Evolutionary conservation across 164 flowering plant genomes (phyloP).

Genomic region (Nelumbo lutea): DNA sequence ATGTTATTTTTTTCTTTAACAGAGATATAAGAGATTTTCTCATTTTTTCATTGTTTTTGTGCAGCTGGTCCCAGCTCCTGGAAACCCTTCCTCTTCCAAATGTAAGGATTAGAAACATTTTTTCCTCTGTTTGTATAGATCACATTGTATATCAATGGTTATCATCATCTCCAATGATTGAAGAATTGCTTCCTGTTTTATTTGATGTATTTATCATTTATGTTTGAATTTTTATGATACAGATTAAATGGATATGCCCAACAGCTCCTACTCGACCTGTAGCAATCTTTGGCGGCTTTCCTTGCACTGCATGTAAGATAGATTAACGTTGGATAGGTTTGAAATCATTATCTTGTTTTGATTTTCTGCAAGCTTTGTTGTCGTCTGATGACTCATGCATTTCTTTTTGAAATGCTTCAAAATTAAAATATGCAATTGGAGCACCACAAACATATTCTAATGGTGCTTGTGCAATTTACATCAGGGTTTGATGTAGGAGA

Average conservation of each 20-base stretch:
- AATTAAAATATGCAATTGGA: background rate
- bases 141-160: background rate
- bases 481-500: constrained; percentile 94
- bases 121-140: no score
- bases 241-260: constrained; percentile 84
- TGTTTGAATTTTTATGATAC: constrained; percentile 13
- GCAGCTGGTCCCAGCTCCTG: constrained; percentile 78
- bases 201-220: background rate
- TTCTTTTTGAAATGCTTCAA: background rate
- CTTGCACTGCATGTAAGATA: constrained; percentile 67
- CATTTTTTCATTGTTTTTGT: constrained; percentile 14
- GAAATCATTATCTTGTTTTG: background rate
- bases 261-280: constrained; percentile 67
- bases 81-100: constrained; percentile 70
- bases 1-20: background rate
- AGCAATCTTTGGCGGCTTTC: constrained; percentile 65
- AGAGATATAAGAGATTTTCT: background rate
- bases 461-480: constrained; percentile 8
- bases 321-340: background rate
- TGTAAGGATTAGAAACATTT: constrained; percentile 37
- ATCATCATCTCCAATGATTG: background rate
- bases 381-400: background rate
- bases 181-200: background rate
- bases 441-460: constrained; percentile 7
- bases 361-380: background rate